Base-by-base conservation (phyloP, 805 yeast species). In the Hanseniaspora thailandica region DNA sequence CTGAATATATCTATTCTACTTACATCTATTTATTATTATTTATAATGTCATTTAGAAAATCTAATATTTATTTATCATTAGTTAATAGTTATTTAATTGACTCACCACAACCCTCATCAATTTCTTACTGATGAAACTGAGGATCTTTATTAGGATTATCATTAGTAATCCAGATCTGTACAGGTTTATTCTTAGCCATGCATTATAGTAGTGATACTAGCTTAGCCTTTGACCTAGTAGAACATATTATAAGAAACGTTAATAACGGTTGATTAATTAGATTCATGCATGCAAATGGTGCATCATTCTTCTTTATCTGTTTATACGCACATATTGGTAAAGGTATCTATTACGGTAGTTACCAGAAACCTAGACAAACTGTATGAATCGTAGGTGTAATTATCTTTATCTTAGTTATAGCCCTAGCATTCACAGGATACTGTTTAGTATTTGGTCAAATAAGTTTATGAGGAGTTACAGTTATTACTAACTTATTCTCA, bases 1-100 rank as follows among this genome's bases (percentile, higher is more conserved):
- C 52, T 46, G 46, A n/a, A n/a, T n/a, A n/a, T n/a, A n/a, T n/a
- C n/a, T n/a, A 57, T 45, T 53, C 60, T 56, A 55, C 44, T 45
- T 45, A 22, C 19, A 22, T 38, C 26, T 38, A 38, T 36, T 19
- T n/a, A 2, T 17, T 15, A 34, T 3, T 17, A 34, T n/a, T 13
- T 34, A 34, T 31, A 31, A 41, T 47, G 26, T 40, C 45, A 34
- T 34, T 54, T 40, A 45, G 48, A 51, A 44, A 51, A 46, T 39
- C 43, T 13, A 55, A 51, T 39, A 55, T 51, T 40, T 38, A 51
- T 34, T 51, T 55, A 51, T 35, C 47, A 20, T 44, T 51, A 45
- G 54, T 51, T 44, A 55, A 46, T 45, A 45, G 53, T 33, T 44
- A 54, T 35, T 49, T 43, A 36, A 54, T 50, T 44, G 45, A 49